Evolutionary conservation across 1,139 yeast species (phyloP).

Genomic region (Blastobotrys apis): DNA sequence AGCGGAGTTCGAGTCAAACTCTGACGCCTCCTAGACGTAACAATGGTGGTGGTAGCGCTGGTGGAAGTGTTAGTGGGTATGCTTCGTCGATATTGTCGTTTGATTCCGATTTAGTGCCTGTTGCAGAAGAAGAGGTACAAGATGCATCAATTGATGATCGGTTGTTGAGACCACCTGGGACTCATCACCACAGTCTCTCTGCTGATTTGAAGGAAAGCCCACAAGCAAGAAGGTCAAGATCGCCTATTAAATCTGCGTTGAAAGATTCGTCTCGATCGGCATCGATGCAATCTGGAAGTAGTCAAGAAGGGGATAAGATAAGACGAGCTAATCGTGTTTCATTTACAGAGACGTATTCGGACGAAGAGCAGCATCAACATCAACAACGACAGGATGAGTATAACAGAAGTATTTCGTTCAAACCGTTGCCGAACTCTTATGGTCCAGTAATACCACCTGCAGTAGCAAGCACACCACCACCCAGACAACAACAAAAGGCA

Average conservation of each 20-base stretch:
- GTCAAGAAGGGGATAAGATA: too few species aligned
- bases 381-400: too few species aligned
- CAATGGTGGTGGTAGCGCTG: constrained; percentile 1
- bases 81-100: constrained; percentile 30
- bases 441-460: too few species aligned
- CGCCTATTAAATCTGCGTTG: constrained; percentile 34
- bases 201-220: constrained; percentile 22
- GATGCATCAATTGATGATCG: not conserved
- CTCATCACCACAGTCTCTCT: not conserved
- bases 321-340: constrained; percentile 11
- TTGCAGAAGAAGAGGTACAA: constrained; percentile 33
- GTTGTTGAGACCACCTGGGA: not conserved
- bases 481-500: too few species aligned
- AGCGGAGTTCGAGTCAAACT: not conserved
- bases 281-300: constrained; percentile 7
- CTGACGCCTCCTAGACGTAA: not conserved
- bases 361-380: too few species aligned
- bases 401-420: too few species aligned
- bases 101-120: constrained; percentile 35
- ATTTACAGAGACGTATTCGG: constrained; percentile 3
- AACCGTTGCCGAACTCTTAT: too few species aligned
- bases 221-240: constrained; percentile 27
- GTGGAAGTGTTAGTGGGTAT: constrained; percentile 14
- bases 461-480: too few species aligned
- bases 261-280: constrained; percentile 23